Evolutionary conservation across 805 yeast genomes (phyloP), one percentile per base, ranked within the genome.

Genomic region (Lachancea sp.): DNA sequence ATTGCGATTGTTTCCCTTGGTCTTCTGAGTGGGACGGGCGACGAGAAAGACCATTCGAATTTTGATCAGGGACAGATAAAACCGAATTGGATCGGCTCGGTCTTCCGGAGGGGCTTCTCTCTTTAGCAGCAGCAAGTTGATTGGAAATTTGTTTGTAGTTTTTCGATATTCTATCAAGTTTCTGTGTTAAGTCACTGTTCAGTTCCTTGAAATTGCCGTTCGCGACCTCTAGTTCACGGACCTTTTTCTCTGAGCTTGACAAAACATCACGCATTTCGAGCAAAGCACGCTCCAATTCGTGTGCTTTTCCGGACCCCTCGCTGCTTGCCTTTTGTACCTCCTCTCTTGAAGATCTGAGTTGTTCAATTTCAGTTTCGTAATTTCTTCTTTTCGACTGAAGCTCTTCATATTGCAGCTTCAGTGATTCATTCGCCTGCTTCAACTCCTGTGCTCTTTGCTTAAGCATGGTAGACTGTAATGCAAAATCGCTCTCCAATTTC

Each of bases 371-470:
- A 70, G 32, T 12, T 61, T 58, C 36, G 66, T 51, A 49, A 64
- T 39, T 44, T 45, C 57, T 36, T 47, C 63, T 69, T 60, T 78
- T 65, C 51, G 61, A 46, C 25, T 70, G 71, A 44, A 66, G 59
- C 3, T 70, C 49, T 19, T 57, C 60, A 2, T 61, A 34, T 15
- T 67, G 54, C 50, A 61, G 67, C 57, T 65, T 72, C 31, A 79
- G 60, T 42, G 68, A 73, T 4, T 55, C 49, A 30, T 64, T 59
- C 46, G 72, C 73, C 37, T 75, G 65, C 35, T 72, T 75, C 42
- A 73, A 57, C 31, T 82, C 90, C 29, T 82, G 90, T 9, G 81
- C 53, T 48, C 86, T 95, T 30, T 85, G 72, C 41, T 77, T 78
- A 42, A 77, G 75, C 51, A 78, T 74, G 49, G 80, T 75, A 20